phyloP scores from a whole-genome alignment of 176 grass and related monocot species.

The Paspalum notatum region DNA sequence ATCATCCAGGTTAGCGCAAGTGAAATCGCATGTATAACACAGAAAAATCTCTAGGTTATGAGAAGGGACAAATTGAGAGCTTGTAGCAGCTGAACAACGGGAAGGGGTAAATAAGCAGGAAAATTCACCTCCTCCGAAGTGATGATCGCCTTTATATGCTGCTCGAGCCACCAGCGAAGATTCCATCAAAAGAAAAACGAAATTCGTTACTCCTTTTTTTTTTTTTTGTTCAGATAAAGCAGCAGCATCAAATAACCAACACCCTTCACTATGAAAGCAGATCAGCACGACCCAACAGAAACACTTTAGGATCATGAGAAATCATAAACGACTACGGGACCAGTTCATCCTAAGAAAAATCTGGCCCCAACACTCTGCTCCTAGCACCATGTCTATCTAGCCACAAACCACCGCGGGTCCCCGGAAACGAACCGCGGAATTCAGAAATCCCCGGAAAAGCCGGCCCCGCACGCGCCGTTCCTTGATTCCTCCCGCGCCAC shows the following conservation, averaged over 20 bases:
- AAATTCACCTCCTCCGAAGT: slow-evolving; percentile 90
- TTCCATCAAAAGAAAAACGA: slow-evolving; percentile 33
- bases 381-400: not conserved
- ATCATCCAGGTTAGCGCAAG: not conserved
- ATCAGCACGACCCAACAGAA: slow-evolving; percentile 3
- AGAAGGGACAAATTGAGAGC: not conserved
- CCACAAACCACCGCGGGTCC: not conserved
- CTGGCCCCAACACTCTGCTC: not conserved
- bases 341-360: not conserved
- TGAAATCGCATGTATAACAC: not conserved
- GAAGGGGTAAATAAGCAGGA: not conserved
- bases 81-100: not conserved
- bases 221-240: not conserved
- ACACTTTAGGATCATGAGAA: slow-evolving; percentile 11
- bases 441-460: slow-evolving; percentile 10
- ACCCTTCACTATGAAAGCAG: not conserved
- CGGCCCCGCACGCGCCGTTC: not conserved
- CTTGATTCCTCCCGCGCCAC: slow-evolving; percentile 1
- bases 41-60: not conserved
- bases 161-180: slow-evolving; percentile 40
- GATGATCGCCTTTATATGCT: slow-evolving; percentile 99
- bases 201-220: slow-evolving; percentile 13
- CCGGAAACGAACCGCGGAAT: not conserved
- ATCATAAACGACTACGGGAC: not conserved
- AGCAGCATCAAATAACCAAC: not conserved